Conservation (phyloP, 2,329 filamentous ascomycete species). For the Decorospora gaudefroyi region DNA sequence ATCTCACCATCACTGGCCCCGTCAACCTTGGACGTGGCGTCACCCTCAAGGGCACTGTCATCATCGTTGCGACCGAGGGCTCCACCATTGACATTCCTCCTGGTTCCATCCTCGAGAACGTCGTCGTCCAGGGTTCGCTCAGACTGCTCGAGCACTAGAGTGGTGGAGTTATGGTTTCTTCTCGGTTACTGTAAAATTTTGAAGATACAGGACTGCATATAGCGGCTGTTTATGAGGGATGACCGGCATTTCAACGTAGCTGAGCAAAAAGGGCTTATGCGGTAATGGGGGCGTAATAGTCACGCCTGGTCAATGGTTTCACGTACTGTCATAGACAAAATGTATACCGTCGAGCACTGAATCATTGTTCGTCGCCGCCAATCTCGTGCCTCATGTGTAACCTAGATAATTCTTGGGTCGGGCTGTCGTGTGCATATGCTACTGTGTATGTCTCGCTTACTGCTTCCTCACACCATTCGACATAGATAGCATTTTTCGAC, state of each 20-base stretch:
- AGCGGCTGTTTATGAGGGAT: constrained; percentile 24
- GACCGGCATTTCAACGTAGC: constrained; percentile 34
- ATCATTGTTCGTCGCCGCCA: background rate
- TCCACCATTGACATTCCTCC: constrained; percentile 97
- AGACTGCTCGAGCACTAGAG: constrained; percentile 68
- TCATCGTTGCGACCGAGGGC: constrained; percentile 97
- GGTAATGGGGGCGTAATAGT: constrained; percentile 22
- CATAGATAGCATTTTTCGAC: too few species aligned
- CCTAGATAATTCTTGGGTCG: too few species aligned
- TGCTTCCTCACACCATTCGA: constrained; percentile 20
- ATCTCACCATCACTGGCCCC: constrained; percentile 95
- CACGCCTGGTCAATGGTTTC: constrained; percentile 20
- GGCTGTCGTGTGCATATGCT: background rate
- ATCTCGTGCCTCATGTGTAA: too few species aligned
- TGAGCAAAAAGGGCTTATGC: constrained; percentile 20
- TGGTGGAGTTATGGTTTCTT: constrained; percentile 15
- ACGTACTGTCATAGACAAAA: constrained; percentile 37
- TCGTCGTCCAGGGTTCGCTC: constrained; percentile 97
- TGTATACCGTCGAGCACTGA: constrained; percentile 17
- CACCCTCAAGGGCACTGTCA: constrained; percentile 96
- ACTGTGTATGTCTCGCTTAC: constrained; percentile 2
- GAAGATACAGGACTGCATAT: constrained; percentile 28
- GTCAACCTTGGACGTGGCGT: constrained; percentile 97
- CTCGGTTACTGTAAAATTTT: constrained; percentile 32
- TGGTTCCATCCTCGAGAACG: constrained; percentile 96